Percentiles rank a stretch among this genome's conserved stretches.
These are phyloP conservation scores for Dryadomyces quercivorus DNA, from an alignment of 2,329 filamentous ascomycete genomes.

Conservation along the genomic window DNA sequence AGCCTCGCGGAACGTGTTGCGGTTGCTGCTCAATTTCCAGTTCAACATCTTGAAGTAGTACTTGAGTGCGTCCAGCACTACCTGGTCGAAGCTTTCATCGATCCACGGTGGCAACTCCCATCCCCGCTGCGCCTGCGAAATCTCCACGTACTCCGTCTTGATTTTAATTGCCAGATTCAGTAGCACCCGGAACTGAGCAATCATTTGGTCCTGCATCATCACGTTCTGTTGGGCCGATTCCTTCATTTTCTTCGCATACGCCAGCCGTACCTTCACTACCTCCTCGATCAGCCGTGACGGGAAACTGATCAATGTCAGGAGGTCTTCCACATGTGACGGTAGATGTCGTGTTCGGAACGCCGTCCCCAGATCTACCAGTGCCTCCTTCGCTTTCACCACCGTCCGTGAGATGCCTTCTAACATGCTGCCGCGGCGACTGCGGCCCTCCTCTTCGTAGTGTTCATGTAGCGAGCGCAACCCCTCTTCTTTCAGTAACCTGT, in stretches of 20 bases:
- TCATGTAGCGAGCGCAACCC: slow-evolving; percentile 85
- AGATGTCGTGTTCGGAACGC: slow-evolving; percentile 81
- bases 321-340: slow-evolving; percentile 91
- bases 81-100: slow-evolving; percentile 87
- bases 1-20: slow-evolving; percentile 98
- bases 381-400: slow-evolving; percentile 87
- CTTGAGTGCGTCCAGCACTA: slow-evolving; percentile 83
- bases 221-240: slow-evolving; percentile 84
- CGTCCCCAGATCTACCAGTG: slow-evolving; percentile 74
- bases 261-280: slow-evolving; percentile 83
- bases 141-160: slow-evolving; percentile 75
- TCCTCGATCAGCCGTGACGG: slow-evolving; percentile 92
- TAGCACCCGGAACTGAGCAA: slow-evolving; percentile 86
- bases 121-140: slow-evolving; percentile 76
- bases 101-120: slow-evolving; percentile 96
- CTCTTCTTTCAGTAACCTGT: slow-evolving; percentile 90
- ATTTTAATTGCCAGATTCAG: slow-evolving; percentile 85
- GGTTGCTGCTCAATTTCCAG: slow-evolving; percentile 94
- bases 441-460: slow-evolving; percentile 35
- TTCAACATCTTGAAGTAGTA: slow-evolving; percentile 99
- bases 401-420: slow-evolving; percentile 72
- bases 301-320: slow-evolving; percentile 93
- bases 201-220: slow-evolving; percentile 96
- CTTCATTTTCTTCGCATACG: slow-evolving; percentile 90
- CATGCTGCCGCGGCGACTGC: slow-evolving; percentile 56